Evolutionary conservation across 2,329 filamentous ascomycete species (phyloP), one percentile per base, ranked within the genome.

Genomic region (Colletotrichum eleusines): DNA sequence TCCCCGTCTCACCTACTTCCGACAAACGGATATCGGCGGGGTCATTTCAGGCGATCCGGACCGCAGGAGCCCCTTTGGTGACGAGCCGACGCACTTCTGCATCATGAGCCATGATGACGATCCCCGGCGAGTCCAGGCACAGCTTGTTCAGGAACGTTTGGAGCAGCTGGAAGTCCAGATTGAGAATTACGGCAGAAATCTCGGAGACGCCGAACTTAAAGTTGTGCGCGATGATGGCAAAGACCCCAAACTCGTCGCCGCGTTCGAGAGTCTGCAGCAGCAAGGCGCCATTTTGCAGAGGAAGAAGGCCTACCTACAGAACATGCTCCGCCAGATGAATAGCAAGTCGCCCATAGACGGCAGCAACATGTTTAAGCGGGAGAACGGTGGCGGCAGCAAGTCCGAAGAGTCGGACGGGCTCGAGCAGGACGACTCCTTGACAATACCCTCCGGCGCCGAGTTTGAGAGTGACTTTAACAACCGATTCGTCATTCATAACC

Each of bases 391-490:
- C 1, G 76, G 76, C 28, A 75, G 75, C 8, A 76, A 76, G 55
- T 76, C 74, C 0, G 73, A 76, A 40, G 78, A 77, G 3, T 84
- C 85, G 7, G 79, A 83, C 16, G 83, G 84, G 42, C 84, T 85
- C n/a, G 88, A 90, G 60, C 86, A 88, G 48, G 61, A 65, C 14
- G 87, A 86, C 26, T 87, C 86, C 18, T 84, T 92, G 63, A 90
- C 94, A 73, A 87, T 91, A 1, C 89, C 91, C 3, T 89, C 91
- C 1, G 88, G 91, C 4, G 89, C 92, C 20, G 94, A 98, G 74
- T 95, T 95, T 74, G 91, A 93, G 59, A 97, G 93, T 80, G 95
- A 98, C 78, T 99, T 98, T 85, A 96, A 97, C 79, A 99, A 99
- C 78, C 92, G 96, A 2, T 99, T 99, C 83, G 95, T 98, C 75